These are phyloP conservation scores for Ganoderma resinaceum DNA, from an alignment of 1,284 basidiomycete genomes.

Conservation along the genomic window DNA sequence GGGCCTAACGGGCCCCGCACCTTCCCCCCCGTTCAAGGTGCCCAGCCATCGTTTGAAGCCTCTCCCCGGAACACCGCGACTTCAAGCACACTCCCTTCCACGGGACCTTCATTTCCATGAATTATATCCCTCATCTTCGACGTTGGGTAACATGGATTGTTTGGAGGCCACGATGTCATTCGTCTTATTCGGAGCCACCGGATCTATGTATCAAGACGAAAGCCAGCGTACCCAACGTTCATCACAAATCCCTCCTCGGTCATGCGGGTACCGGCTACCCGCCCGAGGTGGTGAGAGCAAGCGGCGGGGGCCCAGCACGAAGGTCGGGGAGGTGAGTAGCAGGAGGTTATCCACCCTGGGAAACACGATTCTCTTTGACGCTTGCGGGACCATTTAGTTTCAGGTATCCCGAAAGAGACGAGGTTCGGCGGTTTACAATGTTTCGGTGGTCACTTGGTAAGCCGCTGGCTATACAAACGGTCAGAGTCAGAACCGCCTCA, in stretches of 20 bases:
- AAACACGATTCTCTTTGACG: neutral
- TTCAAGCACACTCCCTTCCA: neutral
- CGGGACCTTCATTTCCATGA: neutral
- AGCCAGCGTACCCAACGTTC: neutral
- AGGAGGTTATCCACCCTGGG: neutral
- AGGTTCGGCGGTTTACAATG: neutral
- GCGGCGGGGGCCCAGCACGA: neutral
- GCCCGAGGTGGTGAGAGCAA: neutral
- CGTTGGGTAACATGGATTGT: no score
- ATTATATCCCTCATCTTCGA: no score
- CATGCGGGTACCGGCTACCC: neutral
- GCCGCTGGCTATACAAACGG: neutral
- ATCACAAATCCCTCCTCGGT: neutral
- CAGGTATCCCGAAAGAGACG: neutral
- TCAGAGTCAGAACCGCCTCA: neutral
- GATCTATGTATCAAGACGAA: neutral
- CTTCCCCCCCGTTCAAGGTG: neutral
- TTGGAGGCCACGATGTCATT: no score
- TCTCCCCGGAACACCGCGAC: neutral
- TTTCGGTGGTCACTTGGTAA: neutral
- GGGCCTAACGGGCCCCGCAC: neutral
- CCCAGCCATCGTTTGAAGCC: neutral
- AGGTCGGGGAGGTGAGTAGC: neutral
- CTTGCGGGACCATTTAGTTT: neutral
- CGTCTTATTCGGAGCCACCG: neutral